A percentile compares a stretch with the other conserved stretches of the same genome.
Evolutionary conservation across 768 basidiomycete species (phyloP).

Genomic region (Astraeus odoratus): DNA sequence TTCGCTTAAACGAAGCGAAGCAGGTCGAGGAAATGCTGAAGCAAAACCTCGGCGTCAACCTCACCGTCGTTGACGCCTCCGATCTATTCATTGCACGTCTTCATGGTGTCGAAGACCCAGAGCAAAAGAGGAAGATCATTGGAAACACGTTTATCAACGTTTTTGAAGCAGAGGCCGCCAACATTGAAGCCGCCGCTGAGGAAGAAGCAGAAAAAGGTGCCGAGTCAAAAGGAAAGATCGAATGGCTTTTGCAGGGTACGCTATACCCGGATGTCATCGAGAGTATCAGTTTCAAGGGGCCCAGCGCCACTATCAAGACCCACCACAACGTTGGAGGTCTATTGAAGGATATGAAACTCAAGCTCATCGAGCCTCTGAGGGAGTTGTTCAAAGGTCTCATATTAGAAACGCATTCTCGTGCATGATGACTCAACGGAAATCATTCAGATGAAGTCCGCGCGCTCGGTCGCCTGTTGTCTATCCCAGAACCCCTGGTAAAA

Average conservation of each 20-base stretch:
- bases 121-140: conserved; percentile 95
- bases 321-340: conserved; percentile 98
- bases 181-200: conserved; percentile 78
- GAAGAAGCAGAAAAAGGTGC: conserved; percentile 63
- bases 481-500: conserved; percentile 88
- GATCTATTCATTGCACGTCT: conserved; percentile 85
- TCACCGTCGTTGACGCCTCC: conserved; percentile 94
- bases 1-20: conserved; percentile 82
- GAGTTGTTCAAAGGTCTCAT: conserved; percentile 98
- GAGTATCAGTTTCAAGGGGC: conserved; percentile 98
- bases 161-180: conserved; percentile 90
- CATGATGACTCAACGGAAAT: conserved; percentile 11
- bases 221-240: conserved; percentile 81
- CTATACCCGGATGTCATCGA: conserved; percentile 99
- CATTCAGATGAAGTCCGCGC: conserved; percentile 87
- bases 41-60: conserved; percentile 89
- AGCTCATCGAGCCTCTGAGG: conserved; percentile 93
- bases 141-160: conserved; percentile 99
- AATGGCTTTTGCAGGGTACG: conserved; percentile 96
- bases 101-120: conserved; percentile 91
- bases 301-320: conserved; percentile 98
- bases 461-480: conserved; percentile 83
- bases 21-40: conserved; percentile 94
- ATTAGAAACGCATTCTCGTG: too few relatives aligned
- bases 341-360: conserved; percentile 95